phyloP scores from a whole-genome alignment of 2,329 filamentous ascomycete genomes.

The Fusarium concolor region DNA sequence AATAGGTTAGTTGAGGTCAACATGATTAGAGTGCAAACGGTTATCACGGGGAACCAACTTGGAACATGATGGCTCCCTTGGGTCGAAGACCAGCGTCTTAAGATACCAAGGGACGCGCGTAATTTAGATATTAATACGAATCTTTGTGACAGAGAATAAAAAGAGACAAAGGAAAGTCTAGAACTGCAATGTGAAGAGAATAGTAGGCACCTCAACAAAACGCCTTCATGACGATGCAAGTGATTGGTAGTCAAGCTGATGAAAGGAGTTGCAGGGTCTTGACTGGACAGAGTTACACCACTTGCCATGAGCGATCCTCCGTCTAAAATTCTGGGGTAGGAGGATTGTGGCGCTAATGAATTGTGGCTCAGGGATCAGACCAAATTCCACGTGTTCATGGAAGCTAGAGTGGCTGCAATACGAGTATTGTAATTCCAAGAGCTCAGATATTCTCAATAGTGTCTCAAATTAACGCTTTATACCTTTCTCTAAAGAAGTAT shows the following conservation, averaged over 20 bases:
- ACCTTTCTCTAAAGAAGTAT: not conserved
- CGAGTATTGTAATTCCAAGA: not conserved
- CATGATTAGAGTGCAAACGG: not conserved
- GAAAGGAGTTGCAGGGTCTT: constrained; percentile 41
- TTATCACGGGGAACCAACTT: constrained; percentile 42
- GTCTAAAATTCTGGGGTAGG: constrained; percentile 33
- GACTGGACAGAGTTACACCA: constrained; percentile 33
- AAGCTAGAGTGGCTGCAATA: not conserved
- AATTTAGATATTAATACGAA: constrained; percentile 8
- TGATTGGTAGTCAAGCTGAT: constrained; percentile 25
- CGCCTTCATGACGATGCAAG: constrained; percentile 27
- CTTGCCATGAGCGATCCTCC: constrained; percentile 14
- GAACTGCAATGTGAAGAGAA: not conserved
- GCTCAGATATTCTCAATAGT: not conserved
- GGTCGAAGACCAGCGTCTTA: constrained; percentile 35
- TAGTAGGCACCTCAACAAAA: constrained; percentile 25
- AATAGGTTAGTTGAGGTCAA: constrained; percentile 3
- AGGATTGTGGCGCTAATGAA: constrained; percentile 18
- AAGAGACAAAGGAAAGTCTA: constrained; percentile 8
- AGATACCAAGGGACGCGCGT: constrained; percentile 34
- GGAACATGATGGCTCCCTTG: constrained; percentile 48
- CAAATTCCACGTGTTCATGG: constrained; percentile 7
- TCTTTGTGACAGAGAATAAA: not conserved
- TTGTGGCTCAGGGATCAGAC: constrained; percentile 26
- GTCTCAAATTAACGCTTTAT: too few species aligned